phyloP scores from a whole-genome alignment of 306 rosid species.

The Notholithocarpus densiflorus region DNA sequence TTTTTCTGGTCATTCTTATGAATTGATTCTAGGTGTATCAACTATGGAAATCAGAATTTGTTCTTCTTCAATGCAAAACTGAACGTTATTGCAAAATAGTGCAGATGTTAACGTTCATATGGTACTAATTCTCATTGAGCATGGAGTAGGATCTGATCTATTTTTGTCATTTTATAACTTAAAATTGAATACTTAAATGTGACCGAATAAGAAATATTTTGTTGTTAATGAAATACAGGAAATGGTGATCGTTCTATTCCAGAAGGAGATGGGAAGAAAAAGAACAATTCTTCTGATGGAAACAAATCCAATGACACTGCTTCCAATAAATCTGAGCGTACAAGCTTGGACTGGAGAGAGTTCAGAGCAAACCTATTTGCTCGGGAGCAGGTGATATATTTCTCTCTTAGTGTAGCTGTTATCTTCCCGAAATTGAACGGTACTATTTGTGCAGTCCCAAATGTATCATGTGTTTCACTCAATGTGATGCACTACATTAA shows the following conservation, averaged over 20 bases:
- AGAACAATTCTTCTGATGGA: constrained; percentile 51
- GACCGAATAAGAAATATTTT: not conserved
- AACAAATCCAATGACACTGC: constrained; percentile 40
- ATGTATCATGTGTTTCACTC: not conserved
- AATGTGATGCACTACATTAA: not conserved
- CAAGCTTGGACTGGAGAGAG: constrained; percentile 81
- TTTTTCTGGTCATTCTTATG: not conserved
- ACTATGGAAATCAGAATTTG: not conserved
- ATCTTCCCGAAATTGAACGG: not conserved
- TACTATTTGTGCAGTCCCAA: not conserved
- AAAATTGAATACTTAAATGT: not conserved
- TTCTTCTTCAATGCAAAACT: not conserved
- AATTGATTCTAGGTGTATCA: not conserved
- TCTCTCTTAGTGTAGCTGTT: constrained; percentile 12
- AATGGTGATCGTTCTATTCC: constrained; percentile 70
- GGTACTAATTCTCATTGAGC: not conserved
- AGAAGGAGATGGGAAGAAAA: constrained; percentile 67
- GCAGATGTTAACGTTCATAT: not conserved
- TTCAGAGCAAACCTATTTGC: constrained; percentile 82
- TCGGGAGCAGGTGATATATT: constrained; percentile 72
- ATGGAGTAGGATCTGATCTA: not conserved
- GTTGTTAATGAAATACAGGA: constrained; percentile 44
- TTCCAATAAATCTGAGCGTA: constrained; percentile 44
- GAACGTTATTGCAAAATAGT: not conserved
- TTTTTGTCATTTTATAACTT: not conserved